Percentiles rank a stretch among this genome's conserved stretches.
These are phyloP conservation scores for Medicago arabica DNA, from an alignment of 306 rosid species.

Conservation along the genomic window DNA sequence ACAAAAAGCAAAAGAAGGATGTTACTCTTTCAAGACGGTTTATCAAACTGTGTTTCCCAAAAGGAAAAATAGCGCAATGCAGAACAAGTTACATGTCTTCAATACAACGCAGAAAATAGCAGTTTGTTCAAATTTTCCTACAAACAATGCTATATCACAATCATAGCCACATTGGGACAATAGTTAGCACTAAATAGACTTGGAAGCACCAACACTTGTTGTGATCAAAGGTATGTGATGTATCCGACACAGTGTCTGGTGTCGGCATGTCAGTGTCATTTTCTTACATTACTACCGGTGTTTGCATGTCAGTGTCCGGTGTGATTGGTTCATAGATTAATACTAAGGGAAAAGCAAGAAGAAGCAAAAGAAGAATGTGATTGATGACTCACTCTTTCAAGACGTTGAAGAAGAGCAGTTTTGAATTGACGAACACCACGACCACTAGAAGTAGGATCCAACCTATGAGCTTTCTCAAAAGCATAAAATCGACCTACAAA, in stretches of 20 bases:
- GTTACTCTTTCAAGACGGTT: neutral
- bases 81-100: neutral
- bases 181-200: neutral
- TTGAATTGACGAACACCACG: slow-evolving; percentile 99
- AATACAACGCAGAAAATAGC: neutral
- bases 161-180: neutral
- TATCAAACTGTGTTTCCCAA: neutral
- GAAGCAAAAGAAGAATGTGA: neutral
- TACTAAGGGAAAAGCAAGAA: neutral
- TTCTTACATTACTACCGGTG: too few relatives aligned
- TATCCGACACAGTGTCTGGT: too few relatives aligned
- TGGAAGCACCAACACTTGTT: too few relatives aligned
- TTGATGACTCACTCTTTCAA: slow-evolving; percentile 87
- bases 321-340: too few relatives aligned
- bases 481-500: slow-evolving; percentile 95
- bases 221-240: too few relatives aligned
- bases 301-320: too few relatives aligned
- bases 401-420: slow-evolving; percentile 96
- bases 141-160: neutral
- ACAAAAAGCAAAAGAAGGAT: too few relatives aligned
- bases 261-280: too few relatives aligned
- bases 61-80: neutral
- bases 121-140: neutral
- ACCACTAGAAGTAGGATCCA: slow-evolving; percentile 98
- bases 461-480: slow-evolving; percentile 95